These are phyloP conservation scores for Pleoardoris graminearum DNA, from an alignment of 2,329 filamentous ascomycete genomes.

Conservation along the genomic window DNA sequence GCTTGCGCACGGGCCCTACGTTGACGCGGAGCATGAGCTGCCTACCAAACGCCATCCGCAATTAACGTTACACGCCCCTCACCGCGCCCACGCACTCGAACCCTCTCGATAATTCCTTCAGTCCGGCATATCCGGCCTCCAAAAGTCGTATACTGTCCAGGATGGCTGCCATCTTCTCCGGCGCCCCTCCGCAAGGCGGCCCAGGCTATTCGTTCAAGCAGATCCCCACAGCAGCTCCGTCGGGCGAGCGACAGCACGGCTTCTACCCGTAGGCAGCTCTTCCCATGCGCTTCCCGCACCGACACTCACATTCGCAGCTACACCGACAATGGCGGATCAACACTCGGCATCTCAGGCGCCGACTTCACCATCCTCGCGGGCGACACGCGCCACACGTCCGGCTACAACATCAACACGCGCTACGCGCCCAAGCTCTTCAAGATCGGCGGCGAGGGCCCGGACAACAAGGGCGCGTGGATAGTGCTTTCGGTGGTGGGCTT, in stretches of 20 bases:
- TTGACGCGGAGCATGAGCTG: slow-evolving; percentile 6
- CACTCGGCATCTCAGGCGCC: slow-evolving; percentile 88
- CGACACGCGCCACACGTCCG: slow-evolving; percentile 92
- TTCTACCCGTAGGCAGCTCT: slow-evolving; percentile 81
- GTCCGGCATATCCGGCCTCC: background rate
- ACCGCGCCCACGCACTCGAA: slow-evolving; percentile 15
- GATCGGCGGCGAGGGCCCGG: slow-evolving; percentile 87
- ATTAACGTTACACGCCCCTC: slow-evolving; percentile 24
- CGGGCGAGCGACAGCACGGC: slow-evolving; percentile 68
- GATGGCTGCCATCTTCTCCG: slow-evolving; percentile 61
- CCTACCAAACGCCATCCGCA: slow-evolving; percentile 34
- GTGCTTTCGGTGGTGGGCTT: slow-evolving; percentile 95
- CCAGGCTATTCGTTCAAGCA: slow-evolving; percentile 65
- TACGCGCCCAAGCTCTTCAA: slow-evolving; percentile 96
- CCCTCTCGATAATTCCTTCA: slow-evolving; percentile 9
- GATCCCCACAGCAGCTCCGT: slow-evolving; percentile 51
- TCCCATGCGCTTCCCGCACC: background rate
- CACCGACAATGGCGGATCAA: slow-evolving; percentile 97
- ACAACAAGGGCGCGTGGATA: slow-evolving; percentile 82
- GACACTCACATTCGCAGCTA: slow-evolving; percentile 63
- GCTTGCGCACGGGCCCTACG: slow-evolving; percentile 1
- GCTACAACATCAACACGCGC: slow-evolving; percentile 97
- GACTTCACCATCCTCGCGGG: slow-evolving; percentile 97
- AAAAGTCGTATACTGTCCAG: slow-evolving; percentile 7
- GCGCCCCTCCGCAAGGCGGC: slow-evolving; percentile 55